Percentiles rank a stretch among this genome's conserved stretches.
Evolutionary conservation across 2,329 filamentous ascomycete species (phyloP).

Genomic region (Xylaria sp.): DNA sequence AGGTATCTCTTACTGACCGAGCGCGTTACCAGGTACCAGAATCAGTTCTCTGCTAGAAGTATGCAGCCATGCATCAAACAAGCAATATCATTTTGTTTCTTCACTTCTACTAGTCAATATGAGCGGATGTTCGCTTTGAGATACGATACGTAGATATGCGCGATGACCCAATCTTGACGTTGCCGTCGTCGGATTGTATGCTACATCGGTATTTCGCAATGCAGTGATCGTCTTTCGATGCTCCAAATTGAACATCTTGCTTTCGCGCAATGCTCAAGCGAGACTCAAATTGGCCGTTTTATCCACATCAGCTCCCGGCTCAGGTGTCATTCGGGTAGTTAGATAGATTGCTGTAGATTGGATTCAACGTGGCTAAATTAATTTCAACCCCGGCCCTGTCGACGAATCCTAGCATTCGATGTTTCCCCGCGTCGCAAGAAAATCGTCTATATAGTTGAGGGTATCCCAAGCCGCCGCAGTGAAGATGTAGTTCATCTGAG

Average conservation of each 20-base stretch:
- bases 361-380: conserved; percentile 44
- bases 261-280: conserved; percentile 2
- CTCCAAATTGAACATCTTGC: conserved; percentile 19
- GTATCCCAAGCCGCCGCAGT: neutral
- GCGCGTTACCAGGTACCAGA: too few relatives aligned
- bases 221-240: conserved; percentile 7
- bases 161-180: neutral
- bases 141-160: neutral
- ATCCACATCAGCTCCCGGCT: conserved; percentile 38
- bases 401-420: conserved; percentile 32
- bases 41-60: too few relatives aligned
- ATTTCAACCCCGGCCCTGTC: conserved; percentile 22
- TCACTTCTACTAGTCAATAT: neutral
- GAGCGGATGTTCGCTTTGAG: neutral
- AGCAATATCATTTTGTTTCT: too few relatives aligned
- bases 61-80: neutral
- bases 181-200: neutral
- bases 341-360: conserved; percentile 43
- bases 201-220: conserved; percentile 13
- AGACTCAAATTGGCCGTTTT: conserved; percentile 27
- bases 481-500: neutral
- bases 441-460: conserved; percentile 28
- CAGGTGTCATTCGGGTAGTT: conserved; percentile 44
- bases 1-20: neutral
- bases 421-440: conserved; percentile 42